Conservation (phyloP, 1,284 basidiomycete species). For the Porodaedalea pini region DNA sequence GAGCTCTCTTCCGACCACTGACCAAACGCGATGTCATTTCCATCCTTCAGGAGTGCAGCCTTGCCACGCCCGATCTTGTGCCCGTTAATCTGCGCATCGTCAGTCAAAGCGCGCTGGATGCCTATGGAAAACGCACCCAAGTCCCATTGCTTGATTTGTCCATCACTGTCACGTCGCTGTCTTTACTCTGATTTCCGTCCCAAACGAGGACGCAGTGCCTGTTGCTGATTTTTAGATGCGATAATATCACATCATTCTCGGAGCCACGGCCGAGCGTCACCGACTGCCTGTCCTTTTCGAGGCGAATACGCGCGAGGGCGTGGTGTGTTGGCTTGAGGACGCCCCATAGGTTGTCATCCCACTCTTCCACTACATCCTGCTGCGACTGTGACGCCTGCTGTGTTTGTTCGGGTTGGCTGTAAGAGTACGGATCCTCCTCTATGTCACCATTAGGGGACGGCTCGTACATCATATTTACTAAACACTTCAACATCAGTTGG, state of each 20-base stretch:
- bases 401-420: conserved; percentile 28
- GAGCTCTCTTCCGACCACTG: conserved; percentile 43
- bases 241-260: conserved; percentile 52
- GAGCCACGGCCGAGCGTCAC: conserved; percentile 56
- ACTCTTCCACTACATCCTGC: conserved; percentile 19
- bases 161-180: conserved; percentile 58
- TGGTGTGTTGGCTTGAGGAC: conserved; percentile 59
- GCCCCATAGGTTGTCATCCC: conserved; percentile 60
- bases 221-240: conserved; percentile 70
- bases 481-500: too few relatives aligned
- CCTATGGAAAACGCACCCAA: conserved; percentile 52
- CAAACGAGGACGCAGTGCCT: conserved; percentile 61
- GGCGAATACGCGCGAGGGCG: conserved; percentile 50
- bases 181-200: conserved; percentile 53
- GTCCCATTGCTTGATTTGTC: conserved; percentile 85
- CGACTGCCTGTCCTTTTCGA: conserved; percentile 46
- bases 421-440: conserved; percentile 11
- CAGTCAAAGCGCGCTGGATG: conserved; percentile 8
- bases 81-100: conserved; percentile 61
- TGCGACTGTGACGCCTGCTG: conserved; percentile 29
- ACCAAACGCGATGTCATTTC: conserved; percentile 82
- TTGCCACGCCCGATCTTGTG: conserved; percentile 56
- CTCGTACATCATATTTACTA: conserved; percentile 9
- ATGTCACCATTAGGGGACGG: not conserved
- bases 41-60: conserved; percentile 63